A percentile compares a stretch with the other conserved stretches of the same genome.
Evolutionary conservation across 345 rosid genomes (phyloP).

Genomic region (Eucalyptus shirleyi): DNA sequence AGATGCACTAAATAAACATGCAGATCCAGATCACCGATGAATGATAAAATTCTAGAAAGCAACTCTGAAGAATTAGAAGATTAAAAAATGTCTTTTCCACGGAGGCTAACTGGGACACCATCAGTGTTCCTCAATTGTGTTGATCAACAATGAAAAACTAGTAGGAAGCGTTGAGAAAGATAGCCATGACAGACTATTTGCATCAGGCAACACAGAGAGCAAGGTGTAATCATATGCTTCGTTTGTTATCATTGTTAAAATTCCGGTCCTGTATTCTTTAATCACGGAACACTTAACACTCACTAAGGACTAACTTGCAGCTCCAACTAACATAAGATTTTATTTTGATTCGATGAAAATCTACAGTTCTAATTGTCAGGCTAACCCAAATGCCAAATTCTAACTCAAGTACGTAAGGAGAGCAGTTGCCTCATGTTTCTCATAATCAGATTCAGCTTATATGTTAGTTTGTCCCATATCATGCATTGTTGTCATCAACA

Average conservation of each 20-base stretch:
- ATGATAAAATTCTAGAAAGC: background rate
- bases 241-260: background rate
- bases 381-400: background rate
- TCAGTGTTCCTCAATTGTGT: background rate
- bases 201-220: background rate
- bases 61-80: background rate
- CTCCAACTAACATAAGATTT: background rate
- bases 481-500: background rate
- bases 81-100: background rate
- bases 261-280: background rate
- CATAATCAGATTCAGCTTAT: background rate
- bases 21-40: background rate
- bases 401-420: background rate
- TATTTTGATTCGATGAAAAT: background rate
- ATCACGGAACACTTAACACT: background rate
- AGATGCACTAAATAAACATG: background rate
- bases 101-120: background rate
- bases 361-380: background rate
- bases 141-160: background rate
- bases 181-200: background rate
- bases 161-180: background rate
- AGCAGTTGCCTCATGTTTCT: background rate
- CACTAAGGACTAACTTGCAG: background rate
- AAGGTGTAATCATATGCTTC: background rate
- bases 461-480: background rate